Conservation (phyloP, 2,329 filamentous ascomycete genomes). For the Orbilia oligospora region DNA sequence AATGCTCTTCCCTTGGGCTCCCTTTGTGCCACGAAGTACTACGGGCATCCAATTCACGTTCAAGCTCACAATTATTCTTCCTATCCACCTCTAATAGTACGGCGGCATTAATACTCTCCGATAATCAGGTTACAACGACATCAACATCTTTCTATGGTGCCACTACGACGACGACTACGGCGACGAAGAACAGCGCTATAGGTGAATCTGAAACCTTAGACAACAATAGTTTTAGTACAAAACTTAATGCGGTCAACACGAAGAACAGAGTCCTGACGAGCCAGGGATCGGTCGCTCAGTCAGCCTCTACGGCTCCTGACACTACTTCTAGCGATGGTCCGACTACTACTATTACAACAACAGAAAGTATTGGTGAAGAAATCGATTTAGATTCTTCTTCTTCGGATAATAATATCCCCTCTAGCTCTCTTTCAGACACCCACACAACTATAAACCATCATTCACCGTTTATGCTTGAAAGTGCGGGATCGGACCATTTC, state of each 20-base stretch:
- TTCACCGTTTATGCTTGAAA: constrained; percentile 34
- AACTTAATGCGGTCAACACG: constrained; percentile 2
- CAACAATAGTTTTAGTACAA: constrained; percentile 7
- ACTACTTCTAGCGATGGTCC: neutral
- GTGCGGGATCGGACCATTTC: constrained; percentile 22
- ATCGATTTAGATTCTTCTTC: neutral
- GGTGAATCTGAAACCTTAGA: neutral
- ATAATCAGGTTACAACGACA: neutral
- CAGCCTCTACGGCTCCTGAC: neutral
- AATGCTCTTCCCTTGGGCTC: constrained; percentile 7
- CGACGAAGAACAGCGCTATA: neutral
- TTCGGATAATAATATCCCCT: no score
- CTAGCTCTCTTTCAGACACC: neutral
- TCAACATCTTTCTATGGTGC: neutral
- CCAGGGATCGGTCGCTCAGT: neutral
- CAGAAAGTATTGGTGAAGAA: neutral
- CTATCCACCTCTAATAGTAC: constrained; percentile 1
- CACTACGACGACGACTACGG: neutral
- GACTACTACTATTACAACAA: neutral
- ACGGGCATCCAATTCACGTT: neutral
- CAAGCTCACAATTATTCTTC: neutral
- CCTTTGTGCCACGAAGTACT: constrained; percentile 22
- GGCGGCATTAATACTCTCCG: constrained; percentile 1
- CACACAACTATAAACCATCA: neutral
- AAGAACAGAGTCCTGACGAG: neutral